Evolutionary conservation across 2,329 filamentous ascomycete species (phyloP).

Genomic region (Massarina eburnea): DNA sequence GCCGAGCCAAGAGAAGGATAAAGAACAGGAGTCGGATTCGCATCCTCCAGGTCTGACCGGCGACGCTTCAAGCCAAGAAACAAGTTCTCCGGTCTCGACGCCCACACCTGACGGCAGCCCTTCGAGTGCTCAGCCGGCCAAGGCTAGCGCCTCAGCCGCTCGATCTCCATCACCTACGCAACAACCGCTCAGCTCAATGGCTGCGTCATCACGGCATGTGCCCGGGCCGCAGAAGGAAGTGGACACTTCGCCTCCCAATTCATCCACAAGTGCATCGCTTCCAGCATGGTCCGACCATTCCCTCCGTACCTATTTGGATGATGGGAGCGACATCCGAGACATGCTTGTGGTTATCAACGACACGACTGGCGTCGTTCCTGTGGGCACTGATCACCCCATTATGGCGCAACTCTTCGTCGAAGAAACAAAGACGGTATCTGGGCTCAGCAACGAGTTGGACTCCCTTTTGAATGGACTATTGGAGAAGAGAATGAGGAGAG

Average conservation of each 20-base stretch:
- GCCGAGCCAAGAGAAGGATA: slow-evolving; percentile 15
- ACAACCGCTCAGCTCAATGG: slow-evolving; percentile 26
- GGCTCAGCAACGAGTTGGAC: slow-evolving; percentile 89
- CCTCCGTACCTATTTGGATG: slow-evolving; percentile 87
- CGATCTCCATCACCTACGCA: slow-evolving; percentile 21
- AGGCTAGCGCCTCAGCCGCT: slow-evolving; percentile 21
- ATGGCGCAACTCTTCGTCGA: slow-evolving; percentile 80
- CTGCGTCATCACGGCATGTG: slow-evolving; percentile 41
- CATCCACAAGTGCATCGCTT: slow-evolving; percentile 52
- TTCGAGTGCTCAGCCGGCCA: slow-evolving; percentile 29
- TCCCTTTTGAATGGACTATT: slow-evolving; percentile 83
- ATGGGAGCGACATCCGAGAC: slow-evolving; percentile 84
- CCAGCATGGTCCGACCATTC: slow-evolving; percentile 84
- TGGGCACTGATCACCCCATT: slow-evolving; percentile 81
- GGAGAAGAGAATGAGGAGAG: slow-evolving; percentile 44
- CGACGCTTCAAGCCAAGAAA: slow-evolving; percentile 71
- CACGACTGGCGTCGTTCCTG: slow-evolving; percentile 78
- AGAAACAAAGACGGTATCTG: slow-evolving; percentile 80
- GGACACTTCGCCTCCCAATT: slow-evolving; percentile 30
- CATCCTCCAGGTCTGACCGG: slow-evolving; percentile 67
- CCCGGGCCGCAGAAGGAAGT: slow-evolving; percentile 31
- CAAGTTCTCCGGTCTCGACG: slow-evolving; percentile 40
- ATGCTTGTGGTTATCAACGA: slow-evolving; percentile 91
- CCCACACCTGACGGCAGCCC: slow-evolving; percentile 36
- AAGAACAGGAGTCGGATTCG: slow-evolving; percentile 31